Base-by-base conservation (phyloP, 306 rosid genomes). In the Medicago arabica region DNA sequence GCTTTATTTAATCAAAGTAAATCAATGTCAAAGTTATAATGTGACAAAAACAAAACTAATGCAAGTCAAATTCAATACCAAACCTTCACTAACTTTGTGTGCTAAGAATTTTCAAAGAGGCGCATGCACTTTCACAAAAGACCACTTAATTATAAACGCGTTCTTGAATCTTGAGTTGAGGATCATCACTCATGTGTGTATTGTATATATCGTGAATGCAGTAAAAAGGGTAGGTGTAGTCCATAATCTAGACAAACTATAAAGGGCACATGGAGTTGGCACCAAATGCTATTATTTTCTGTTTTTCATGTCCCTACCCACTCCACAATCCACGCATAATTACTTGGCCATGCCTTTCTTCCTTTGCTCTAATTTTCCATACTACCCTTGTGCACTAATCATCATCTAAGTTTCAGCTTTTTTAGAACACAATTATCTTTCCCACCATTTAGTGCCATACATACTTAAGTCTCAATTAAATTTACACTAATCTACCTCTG, bases 251-350 rank as follows among this genome's bases (percentile, higher is more conserved):
- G 88, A 83, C 85, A 77, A 79, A 68, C 66, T 55, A 67, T 55
- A 75, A 84, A 76, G 77, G 78, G 84, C 90, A 89, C 88, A 85
- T 90, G 96, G 63, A 54, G 64, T 31, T 74, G 65, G 83, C 70
- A 63, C 79, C 58, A 75, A 69, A 72, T 72, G 71, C 83, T 80
- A 85, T 86, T 80, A 75, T 87, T 75, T 80, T 72, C 43, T 64
- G 34, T 53, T 63, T 79, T 79, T 53, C 68, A 44, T 84, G 89
- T 60, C 92, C 94, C 92, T 28, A 85, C 92, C 84, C 84, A 85
- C 91, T 68, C 88, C 88, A 57, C 92, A 81, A 84, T 85, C 96
- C 89, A 78, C 88, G 89, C 94, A 80, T 87, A 74, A 88, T 83
- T 85, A 80, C 87, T 8, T 34, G 82, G 5, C 82, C 84, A 69